Percentiles rank a stretch among this genome's conserved stretches.
Evolutionary conservation across 345 rosid species (phyloP).

Genomic region (Eucalyptus tenuipes): DNA sequence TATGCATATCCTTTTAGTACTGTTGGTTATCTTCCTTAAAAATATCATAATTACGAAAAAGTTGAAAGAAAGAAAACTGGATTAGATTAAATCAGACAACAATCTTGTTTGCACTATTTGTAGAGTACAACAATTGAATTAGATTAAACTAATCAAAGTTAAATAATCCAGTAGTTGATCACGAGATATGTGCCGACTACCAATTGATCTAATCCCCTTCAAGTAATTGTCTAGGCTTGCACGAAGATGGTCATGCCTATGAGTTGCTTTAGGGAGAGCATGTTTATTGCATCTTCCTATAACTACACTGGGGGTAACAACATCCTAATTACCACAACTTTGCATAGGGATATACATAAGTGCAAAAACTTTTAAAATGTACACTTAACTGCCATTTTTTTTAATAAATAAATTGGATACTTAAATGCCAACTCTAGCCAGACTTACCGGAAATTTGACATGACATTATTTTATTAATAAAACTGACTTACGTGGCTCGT

Average conservation of each 20-base stretch:
- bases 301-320: conserved; percentile 2
- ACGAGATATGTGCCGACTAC: background rate
- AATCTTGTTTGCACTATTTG: background rate
- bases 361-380: too few relatives aligned
- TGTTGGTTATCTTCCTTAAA: background rate
- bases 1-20: background rate
- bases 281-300: conserved; percentile 38
- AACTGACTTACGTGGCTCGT: accelerated
- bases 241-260: conserved; percentile 79
- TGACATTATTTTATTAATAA: too few relatives aligned
- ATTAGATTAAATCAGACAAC: background rate
- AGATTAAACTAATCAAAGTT: background rate
- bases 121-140: background rate
- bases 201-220: background rate
- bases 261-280: conserved; percentile 44
- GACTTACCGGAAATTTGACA: too few relatives aligned
- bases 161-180: background rate
- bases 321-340: background rate
- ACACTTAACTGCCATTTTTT: too few relatives aligned
- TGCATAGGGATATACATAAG: too few relatives aligned
- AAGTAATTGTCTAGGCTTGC: conserved; percentile 29
- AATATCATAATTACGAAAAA: too few relatives aligned
- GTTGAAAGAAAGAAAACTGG: background rate
- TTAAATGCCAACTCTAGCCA: too few relatives aligned
- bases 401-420: too few relatives aligned